phyloP scores from a whole-genome alignment of 805 yeast species.

The Candida quercuum region DNA sequence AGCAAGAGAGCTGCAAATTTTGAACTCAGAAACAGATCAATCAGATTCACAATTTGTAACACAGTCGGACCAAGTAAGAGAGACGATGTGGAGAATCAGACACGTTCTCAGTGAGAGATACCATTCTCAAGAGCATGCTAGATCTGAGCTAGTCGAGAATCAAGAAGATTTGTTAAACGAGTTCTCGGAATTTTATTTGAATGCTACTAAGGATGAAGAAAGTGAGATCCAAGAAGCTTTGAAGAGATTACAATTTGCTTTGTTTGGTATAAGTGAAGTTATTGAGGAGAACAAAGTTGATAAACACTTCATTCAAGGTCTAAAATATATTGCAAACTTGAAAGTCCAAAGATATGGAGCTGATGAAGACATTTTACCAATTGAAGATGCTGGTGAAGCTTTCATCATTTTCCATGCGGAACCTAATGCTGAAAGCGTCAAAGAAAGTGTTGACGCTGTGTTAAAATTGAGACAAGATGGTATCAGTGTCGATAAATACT shows the following conservation, averaged over 20 bases:
- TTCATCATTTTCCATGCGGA: slow-evolving; percentile 43
- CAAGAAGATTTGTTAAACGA: slow-evolving; percentile 47
- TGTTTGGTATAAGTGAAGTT: slow-evolving; percentile 77
- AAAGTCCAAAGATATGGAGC: slow-evolving; percentile 51
- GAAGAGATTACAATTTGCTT: slow-evolving; percentile 72
- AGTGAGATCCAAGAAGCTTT: slow-evolving; percentile 61
- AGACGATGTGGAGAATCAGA: slow-evolving; percentile 74
- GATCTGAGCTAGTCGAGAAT: slow-evolving; percentile 36
- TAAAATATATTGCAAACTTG: slow-evolving; percentile 62
- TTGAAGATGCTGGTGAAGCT: slow-evolving; percentile 36
- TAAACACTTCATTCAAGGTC: slow-evolving; percentile 57
- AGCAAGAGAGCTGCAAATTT: slow-evolving; percentile 67
- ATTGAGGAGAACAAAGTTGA: slow-evolving; percentile 56
- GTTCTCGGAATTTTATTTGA: slow-evolving; percentile 54
- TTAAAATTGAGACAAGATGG: slow-evolving; percentile 40
- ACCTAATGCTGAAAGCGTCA: slow-evolving; percentile 33
- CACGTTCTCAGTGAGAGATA: slow-evolving; percentile 86
- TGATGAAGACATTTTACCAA: slow-evolving; percentile 29
- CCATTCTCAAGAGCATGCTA: slow-evolving; percentile 58
- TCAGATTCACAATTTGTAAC: slow-evolving; percentile 28
- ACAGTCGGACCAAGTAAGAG: slow-evolving; percentile 38
- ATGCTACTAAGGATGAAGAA: slow-evolving; percentile 47
- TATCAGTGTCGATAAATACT: slow-evolving; percentile 25
- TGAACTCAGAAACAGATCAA: slow-evolving; percentile 36
- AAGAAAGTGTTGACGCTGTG: slow-evolving; percentile 36